These are phyloP conservation scores for Chenopodium formosanum DNA, from an alignment of 148 eudicot species.

Conservation along the genomic window DNA sequence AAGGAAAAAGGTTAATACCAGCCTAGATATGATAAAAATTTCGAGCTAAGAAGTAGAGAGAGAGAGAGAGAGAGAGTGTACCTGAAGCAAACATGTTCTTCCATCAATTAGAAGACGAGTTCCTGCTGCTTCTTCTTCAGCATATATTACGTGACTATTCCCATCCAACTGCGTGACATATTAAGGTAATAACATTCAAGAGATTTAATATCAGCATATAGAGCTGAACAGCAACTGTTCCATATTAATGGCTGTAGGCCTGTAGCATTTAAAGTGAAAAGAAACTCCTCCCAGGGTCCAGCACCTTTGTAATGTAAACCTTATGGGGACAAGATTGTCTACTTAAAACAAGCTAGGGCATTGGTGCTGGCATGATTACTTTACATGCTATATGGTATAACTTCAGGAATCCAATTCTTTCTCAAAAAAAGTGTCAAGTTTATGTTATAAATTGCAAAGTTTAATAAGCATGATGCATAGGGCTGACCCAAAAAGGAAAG, in stretches of 20 bases:
- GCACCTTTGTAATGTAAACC: not conserved
- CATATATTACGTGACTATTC: conserved; percentile 95
- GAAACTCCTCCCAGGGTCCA: not conserved
- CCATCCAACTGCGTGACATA: conserved; percentile 74
- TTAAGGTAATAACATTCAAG: conserved; percentile 9
- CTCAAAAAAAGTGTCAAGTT: not conserved
- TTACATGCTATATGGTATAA: not conserved
- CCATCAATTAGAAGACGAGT: conserved; percentile 99
- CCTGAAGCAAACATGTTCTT: conserved; percentile 99
- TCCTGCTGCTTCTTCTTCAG: conserved; percentile 99
- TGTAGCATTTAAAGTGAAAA: not conserved
- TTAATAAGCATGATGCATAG: too few relatives aligned
- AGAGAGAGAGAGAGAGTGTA: conserved; percentile 24
- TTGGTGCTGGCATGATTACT: not conserved
- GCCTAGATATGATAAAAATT: conserved; percentile 17
- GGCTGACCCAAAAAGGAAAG: too few relatives aligned
- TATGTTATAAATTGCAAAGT: not conserved
- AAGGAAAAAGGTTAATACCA: conserved; percentile 14
- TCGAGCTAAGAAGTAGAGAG: conserved; percentile 8
- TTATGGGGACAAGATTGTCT: not conserved
- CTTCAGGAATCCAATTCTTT: not conserved
- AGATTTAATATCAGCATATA: not conserved
- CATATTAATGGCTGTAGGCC: not conserved
- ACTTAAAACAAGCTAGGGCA: not conserved
- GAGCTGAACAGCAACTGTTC: not conserved